Percentiles rank a stretch among this genome's conserved stretches.
These are phyloP conservation scores for Epithemia pelagica DNA, from an alignment of 108 stramenopile species.

Conservation along the genomic window DNA sequence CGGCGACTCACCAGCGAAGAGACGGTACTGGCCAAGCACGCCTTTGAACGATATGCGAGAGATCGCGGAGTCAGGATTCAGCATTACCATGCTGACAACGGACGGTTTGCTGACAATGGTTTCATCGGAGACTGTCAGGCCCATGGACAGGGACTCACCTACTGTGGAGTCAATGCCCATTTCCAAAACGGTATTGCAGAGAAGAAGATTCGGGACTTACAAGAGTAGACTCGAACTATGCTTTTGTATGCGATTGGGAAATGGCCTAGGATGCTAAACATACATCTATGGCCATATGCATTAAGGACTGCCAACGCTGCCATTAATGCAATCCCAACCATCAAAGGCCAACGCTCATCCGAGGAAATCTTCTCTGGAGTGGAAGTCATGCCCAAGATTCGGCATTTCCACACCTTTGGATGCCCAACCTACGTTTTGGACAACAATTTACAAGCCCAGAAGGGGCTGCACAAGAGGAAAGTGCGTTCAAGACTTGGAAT, in stretches of 20 bases:
- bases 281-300: constrained; percentile 50
- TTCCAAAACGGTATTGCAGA: constrained; percentile 48
- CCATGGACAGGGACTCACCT: constrained; percentile 23
- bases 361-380: constrained; percentile 14
- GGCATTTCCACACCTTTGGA: constrained; percentile 25
- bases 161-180: constrained; percentile 46
- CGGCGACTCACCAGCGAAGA: constrained; percentile 15
- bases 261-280: constrained; percentile 26
- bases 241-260: constrained; percentile 32
- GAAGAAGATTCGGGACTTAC: constrained; percentile 23
- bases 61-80: constrained; percentile 13
- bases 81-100: constrained; percentile 54
- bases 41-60: constrained; percentile 25
- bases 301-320: constrained; percentile 22
- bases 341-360: constrained; percentile 9
- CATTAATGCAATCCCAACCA: neutral
- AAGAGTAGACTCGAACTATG: constrained; percentile 35
- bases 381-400: neutral
- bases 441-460: neutral
- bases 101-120: constrained; percentile 26
- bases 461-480: constrained; percentile 24
- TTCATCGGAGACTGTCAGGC: constrained; percentile 15
- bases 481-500: constrained; percentile 17
- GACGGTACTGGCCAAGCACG: constrained; percentile 28
- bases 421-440: constrained; percentile 13